Evolutionary conservation across 2,329 filamentous ascomycete genomes (phyloP).

Genomic region (Penicillium hordei): DNA sequence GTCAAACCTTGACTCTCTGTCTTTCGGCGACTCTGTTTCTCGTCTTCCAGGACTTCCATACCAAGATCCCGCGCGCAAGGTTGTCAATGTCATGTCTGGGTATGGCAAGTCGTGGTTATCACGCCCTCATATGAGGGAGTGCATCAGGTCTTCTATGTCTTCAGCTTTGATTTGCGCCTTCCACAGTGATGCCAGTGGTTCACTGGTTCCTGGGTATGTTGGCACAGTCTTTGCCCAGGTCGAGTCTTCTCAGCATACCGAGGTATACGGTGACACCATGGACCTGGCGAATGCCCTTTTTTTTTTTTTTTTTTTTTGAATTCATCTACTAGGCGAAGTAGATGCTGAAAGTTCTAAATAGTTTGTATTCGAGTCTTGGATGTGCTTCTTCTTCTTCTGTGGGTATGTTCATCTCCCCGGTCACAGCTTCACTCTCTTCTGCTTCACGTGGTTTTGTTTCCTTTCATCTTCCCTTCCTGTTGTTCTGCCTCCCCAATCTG

Average conservation of each 20-base stretch:
- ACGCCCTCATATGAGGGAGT: background rate
- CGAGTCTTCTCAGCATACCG: background rate
- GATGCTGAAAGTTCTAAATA: background rate
- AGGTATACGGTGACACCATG: background rate
- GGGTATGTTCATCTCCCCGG: background rate
- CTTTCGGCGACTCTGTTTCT: background rate
- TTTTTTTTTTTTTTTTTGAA: background rate
- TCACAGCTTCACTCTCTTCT: background rate
- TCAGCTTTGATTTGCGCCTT: background rate
- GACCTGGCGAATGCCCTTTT: background rate
- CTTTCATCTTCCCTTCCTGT: background rate
- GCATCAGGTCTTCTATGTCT: background rate
- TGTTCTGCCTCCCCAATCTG: background rate
- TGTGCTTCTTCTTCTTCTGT: background rate
- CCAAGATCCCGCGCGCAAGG: background rate
- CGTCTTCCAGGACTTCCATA: background rate
- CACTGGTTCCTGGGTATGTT: too few species aligned
- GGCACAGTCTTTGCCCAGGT: background rate
- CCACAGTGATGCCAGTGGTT: background rate
- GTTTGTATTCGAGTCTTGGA: background rate
- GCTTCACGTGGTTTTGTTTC: background rate
- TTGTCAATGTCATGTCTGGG: background rate
- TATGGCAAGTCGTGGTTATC: background rate
- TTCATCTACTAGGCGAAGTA: background rate
- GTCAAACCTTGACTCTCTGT: background rate